phyloP scores from a whole-genome alignment of 2,329 filamentous ascomycete species.

The Stromatinia cepivora region DNA sequence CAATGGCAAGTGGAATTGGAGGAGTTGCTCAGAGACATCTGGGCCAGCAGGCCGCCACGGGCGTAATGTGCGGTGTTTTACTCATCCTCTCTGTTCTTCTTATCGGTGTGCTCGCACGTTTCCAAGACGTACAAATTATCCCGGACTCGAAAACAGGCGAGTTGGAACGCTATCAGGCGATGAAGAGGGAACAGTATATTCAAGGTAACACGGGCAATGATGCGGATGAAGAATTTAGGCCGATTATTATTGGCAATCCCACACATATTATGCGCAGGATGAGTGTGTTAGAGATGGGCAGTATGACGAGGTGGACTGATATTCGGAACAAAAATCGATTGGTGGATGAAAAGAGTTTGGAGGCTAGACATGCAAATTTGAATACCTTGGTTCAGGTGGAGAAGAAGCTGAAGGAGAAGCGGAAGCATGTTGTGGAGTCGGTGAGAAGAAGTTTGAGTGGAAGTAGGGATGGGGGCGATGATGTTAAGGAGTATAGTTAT shows the following conservation, averaged over 20 bases:
- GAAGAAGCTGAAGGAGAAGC: slow-evolving; percentile 32
- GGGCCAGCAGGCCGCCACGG: slow-evolving; percentile 67
- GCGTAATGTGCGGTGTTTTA: slow-evolving; percentile 66
- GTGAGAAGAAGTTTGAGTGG: slow-evolving; percentile 32
- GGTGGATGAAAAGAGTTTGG: slow-evolving; percentile 47
- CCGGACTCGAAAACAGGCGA: slow-evolving; percentile 58
- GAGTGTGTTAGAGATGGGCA: slow-evolving; percentile 69
- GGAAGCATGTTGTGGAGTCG: slow-evolving; percentile 28
- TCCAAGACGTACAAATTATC: slow-evolving; percentile 67
- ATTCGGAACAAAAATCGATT: slow-evolving; percentile 63
- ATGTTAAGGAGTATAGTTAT: slow-evolving; percentile 28
- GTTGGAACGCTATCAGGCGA: slow-evolving; percentile 53
- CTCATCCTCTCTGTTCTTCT: slow-evolving; percentile 64
- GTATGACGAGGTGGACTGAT: slow-evolving; percentile 70
- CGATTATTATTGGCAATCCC: slow-evolving; percentile 70
- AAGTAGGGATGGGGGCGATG: slow-evolving; percentile 27
- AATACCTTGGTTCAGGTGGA: slow-evolving; percentile 33
- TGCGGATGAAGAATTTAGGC: slow-evolving; percentile 58
- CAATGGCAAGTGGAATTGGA: slow-evolving; percentile 65
- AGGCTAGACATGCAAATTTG: slow-evolving; percentile 40
- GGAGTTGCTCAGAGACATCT: slow-evolving; percentile 65
- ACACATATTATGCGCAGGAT: slow-evolving; percentile 67
- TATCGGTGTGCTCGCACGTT: slow-evolving; percentile 61
- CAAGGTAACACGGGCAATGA: slow-evolving; percentile 35
- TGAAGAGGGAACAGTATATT: slow-evolving; percentile 46